These are phyloP conservation scores for Boletus vinaceobasis DNA, from an alignment of 768 basidiomycete species.

Conservation along the genomic window DNA sequence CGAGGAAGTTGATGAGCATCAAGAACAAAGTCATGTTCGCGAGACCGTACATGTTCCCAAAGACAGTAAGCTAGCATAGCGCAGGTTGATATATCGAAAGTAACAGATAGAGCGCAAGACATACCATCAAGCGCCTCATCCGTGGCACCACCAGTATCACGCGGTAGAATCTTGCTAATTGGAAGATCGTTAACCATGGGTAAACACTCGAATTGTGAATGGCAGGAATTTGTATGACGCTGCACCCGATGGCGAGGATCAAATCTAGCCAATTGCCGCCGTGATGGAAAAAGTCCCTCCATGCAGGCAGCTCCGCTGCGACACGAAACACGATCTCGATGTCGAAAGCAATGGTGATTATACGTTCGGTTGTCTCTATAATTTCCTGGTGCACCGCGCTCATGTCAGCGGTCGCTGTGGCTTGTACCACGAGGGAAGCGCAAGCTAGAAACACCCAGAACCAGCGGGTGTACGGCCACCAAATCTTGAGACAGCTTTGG, in stretches of 20 bases:
- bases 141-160: constrained; percentile 87
- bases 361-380: constrained; percentile 66
- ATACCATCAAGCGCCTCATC: constrained; percentile 84
- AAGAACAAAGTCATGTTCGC: constrained; percentile 91
- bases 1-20: constrained; percentile 80
- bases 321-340: constrained; percentile 81
- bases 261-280: constrained; percentile 71
- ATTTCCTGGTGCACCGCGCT: constrained; percentile 42
- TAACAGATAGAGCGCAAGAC: background rate
- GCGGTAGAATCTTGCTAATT: constrained; percentile 83
- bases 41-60: constrained; percentile 89
- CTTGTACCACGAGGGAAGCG: constrained; percentile 68
- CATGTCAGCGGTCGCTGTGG: constrained; percentile 56
- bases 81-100: constrained; percentile 4
- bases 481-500: constrained; percentile 49
- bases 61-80: constrained; percentile 65
- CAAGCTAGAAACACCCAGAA: constrained; percentile 77
- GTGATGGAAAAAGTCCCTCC: constrained; percentile 69
- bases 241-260: constrained; percentile 68
- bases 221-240: constrained; percentile 79
- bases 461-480: constrained; percentile 61
- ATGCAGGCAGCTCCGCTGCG: constrained; percentile 70
- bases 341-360: constrained; percentile 81
- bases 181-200: constrained; percentile 88
- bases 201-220: constrained; percentile 65